A percentile compares a stretch with the other conserved stretches of the same genome.
Conservation (phyloP, 164 flowering plant species). For the Dillenia suffruticosa region DNA sequence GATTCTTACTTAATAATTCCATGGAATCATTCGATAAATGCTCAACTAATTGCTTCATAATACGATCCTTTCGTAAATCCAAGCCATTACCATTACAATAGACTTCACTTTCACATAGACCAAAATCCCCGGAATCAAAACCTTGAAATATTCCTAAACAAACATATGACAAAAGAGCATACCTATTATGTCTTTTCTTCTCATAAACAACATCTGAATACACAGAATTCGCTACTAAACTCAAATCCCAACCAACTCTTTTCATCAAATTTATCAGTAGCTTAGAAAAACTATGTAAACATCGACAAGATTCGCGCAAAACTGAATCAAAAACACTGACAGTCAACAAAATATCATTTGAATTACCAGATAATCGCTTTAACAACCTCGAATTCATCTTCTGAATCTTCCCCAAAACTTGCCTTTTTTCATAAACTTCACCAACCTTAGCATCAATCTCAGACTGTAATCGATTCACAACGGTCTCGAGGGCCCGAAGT, state of each 20-base stretch:
- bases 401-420: slow-evolving; percentile 43
- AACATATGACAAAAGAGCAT: slow-evolving; percentile 79
- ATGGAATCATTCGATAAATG: slow-evolving; percentile 56
- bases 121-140: slow-evolving; percentile 55
- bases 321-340: slow-evolving; percentile 63
- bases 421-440: slow-evolving; percentile 46
- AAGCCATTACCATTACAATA: slow-evolving; percentile 21
- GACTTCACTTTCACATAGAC: slow-evolving; percentile 28
- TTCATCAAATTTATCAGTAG: slow-evolving; percentile 70
- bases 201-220: slow-evolving; percentile 52
- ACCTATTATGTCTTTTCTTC: slow-evolving; percentile 58
- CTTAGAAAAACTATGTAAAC: slow-evolving; percentile 55
- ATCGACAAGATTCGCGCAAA: slow-evolving; percentile 53
- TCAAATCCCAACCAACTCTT: slow-evolving; percentile 84
- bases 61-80: slow-evolving; percentile 14
- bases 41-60: slow-evolving; percentile 51
- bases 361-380: slow-evolving; percentile 29
- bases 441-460: slow-evolving; percentile 71
- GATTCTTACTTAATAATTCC: slow-evolving; percentile 53
- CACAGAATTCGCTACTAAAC: slow-evolving; percentile 64
- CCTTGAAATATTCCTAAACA: slow-evolving; percentile 74
- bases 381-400: slow-evolving; percentile 36
- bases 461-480: slow-evolving; percentile 61
- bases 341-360: slow-evolving; percentile 44
- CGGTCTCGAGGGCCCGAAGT: slow-evolving; percentile 58